These are phyloP conservation scores for Hagleromyces aurorensis DNA, from an alignment of 805 yeast species.

Conservation along the genomic window DNA sequence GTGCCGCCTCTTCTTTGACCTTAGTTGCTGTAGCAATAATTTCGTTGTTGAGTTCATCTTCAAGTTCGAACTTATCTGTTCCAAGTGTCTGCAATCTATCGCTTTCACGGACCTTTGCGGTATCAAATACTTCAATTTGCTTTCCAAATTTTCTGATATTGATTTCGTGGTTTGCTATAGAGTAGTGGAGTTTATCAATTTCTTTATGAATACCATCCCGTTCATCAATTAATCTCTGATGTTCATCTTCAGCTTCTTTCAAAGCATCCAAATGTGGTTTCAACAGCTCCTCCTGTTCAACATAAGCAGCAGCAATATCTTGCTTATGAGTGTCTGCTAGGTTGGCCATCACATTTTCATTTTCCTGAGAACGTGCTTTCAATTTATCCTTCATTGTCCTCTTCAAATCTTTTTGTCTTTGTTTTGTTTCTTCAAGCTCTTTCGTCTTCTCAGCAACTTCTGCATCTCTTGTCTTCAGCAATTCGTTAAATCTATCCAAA, in stretches of 20 bases:
- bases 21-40: constrained; percentile 25
- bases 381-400: constrained; percentile 36
- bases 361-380: constrained; percentile 11
- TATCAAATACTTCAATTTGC: constrained; percentile 26
- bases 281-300: constrained; percentile 32
- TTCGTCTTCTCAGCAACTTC: constrained; percentile 31
- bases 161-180: constrained; percentile 31
- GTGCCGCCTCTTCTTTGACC: constrained; percentile 32
- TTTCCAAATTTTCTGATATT: constrained; percentile 30
- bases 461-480: constrained; percentile 31
- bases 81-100: constrained; percentile 28
- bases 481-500: constrained; percentile 27
- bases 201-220: constrained; percentile 33
- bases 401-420: constrained; percentile 30
- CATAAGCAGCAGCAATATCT: constrained; percentile 25
- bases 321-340: constrained; percentile 25
- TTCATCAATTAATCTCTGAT: constrained; percentile 29
- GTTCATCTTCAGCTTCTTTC: constrained; percentile 34
- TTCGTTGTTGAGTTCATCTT: constrained; percentile 16
- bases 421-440: constrained; percentile 36
- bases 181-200: constrained; percentile 35
- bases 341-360: constrained; percentile 21
- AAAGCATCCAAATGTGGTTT: constrained; percentile 38
- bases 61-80: constrained; percentile 27
- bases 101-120: constrained; percentile 27